Evolutionary conservation across 1,284 basidiomycete genomes (phyloP).

Genomic region (Laetiporus sulphureus): DNA sequence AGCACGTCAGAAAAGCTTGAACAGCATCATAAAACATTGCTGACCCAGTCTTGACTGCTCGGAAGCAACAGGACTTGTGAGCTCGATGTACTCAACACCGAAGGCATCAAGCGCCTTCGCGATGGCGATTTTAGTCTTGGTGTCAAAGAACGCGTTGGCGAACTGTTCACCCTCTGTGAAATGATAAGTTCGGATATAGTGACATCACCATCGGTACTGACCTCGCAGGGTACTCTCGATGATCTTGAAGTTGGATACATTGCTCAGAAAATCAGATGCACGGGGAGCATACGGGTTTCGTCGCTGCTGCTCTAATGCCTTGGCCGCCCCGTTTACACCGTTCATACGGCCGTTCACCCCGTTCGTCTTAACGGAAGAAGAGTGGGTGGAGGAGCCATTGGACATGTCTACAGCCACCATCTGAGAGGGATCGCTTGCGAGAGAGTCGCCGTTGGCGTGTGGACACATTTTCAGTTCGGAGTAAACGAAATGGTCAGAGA

Average conservation of each 20-base stretch:
- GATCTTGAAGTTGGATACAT: conserved; percentile 91
- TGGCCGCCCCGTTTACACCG: conserved; percentile 27
- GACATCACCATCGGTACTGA: conserved; percentile 29
- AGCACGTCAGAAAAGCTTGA: not conserved
- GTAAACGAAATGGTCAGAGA: no score
- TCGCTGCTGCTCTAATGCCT: conserved; percentile 33
- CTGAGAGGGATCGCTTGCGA: conserved; percentile 41
- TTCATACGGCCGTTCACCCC: conserved; percentile 34
- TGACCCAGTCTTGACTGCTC: conserved; percentile 78
- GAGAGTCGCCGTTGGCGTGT: conserved; percentile 46
- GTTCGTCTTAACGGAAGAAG: conserved; percentile 18
- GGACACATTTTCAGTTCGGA: conserved; percentile 61
- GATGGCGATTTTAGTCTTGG: conserved; percentile 99
- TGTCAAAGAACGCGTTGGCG: conserved; percentile 98
- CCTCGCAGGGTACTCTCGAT: conserved; percentile 96
- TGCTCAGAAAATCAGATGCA: conserved; percentile 88
- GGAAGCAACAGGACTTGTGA: conserved; percentile 97
- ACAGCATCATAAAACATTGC: conserved; percentile 3
- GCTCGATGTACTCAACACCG: conserved; percentile 99
- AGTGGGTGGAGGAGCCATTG: conserved; percentile 12
- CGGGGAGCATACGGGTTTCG: conserved; percentile 83
- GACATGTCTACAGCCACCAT: conserved; percentile 62
- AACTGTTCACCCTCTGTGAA: conserved; percentile 96
- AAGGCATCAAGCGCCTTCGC: conserved; percentile 96
- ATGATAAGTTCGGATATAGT: not conserved